phyloP scores from a whole-genome alignment of 2,329 filamentous ascomycete species.

The Tolypocladium ophioglossoides region DNA sequence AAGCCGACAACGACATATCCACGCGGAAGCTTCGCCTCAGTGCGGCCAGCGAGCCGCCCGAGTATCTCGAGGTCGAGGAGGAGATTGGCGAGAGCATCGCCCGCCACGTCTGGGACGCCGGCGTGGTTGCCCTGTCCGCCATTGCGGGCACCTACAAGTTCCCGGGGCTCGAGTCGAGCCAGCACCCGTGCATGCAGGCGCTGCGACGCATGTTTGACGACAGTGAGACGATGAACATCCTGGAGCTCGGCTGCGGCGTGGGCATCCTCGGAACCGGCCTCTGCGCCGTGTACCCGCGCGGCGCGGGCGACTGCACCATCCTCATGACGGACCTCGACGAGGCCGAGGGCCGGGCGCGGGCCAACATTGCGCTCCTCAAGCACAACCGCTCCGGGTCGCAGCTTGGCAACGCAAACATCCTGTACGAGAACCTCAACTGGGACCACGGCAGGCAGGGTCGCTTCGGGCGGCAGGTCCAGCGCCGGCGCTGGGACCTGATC shows the following conservation, averaged over 20 bases:
- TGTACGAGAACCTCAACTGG: conserved; percentile 49
- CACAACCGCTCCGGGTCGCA: conserved; percentile 4
- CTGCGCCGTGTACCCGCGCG: conserved; percentile 21
- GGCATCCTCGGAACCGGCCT: conserved; percentile 44
- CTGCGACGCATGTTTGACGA: conserved; percentile 19
- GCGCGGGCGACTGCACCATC: conserved; percentile 19
- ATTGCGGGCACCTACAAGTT: conserved; percentile 17
- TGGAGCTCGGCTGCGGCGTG: conserved; percentile 48
- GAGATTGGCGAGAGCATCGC: conserved; percentile 51
- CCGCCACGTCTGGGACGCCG: conserved; percentile 49
- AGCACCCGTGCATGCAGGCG: conserved; percentile 16
- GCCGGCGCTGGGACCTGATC: conserved; percentile 38
- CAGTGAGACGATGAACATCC: conserved; percentile 24
- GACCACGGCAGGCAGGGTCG: conserved; percentile 34
- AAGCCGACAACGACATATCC: conserved; percentile 12
- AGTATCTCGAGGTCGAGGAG: conserved; percentile 36
- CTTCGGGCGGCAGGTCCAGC: conserved; percentile 30
- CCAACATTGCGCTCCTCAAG: conserved; percentile 33
- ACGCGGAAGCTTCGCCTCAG: conserved; percentile 19
- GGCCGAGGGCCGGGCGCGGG: conserved; percentile 35
- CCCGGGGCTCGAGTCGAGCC: conserved; percentile 14
- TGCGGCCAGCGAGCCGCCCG: conserved; percentile 9
- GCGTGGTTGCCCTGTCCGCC: conserved; percentile 31
- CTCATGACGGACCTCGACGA: conserved; percentile 46
- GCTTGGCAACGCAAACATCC: conserved; percentile 15